Percentiles rank a stretch among this genome's conserved stretches.
phyloP scores from a whole-genome alignment of 257 asterid species.

The Solanum okadae region DNA sequence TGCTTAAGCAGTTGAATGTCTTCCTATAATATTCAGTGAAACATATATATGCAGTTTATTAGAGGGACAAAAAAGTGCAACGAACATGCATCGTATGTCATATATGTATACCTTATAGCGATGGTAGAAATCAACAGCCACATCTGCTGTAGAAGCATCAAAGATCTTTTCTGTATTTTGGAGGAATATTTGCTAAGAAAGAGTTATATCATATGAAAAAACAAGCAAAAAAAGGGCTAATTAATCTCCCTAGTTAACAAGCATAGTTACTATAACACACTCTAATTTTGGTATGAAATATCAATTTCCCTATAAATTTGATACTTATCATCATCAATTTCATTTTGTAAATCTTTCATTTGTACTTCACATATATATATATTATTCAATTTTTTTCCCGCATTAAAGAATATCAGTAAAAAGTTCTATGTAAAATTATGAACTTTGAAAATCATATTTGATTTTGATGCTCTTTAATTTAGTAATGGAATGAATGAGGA shows the following conservation, averaged over 20 bases:
- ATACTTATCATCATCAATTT: too few relatives aligned
- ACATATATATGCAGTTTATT: not conserved
- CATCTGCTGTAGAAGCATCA: conserved; percentile 17
- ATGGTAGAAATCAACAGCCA: conserved; percentile 23
- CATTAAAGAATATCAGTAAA: not conserved
- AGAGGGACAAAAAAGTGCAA: not conserved
- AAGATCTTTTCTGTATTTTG: conserved; percentile 14
- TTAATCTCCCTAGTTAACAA: too few relatives aligned
- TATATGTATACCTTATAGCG: conserved; percentile 11
- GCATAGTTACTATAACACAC: too few relatives aligned
- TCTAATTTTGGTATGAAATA: too few relatives aligned
- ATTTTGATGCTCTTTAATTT: not conserved
- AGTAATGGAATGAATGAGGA: not conserved
- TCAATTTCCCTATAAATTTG: too few relatives aligned
- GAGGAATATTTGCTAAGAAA: not conserved
- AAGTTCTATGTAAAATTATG: not conserved
- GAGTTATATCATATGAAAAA: not conserved
- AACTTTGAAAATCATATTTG: not conserved
- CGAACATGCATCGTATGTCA: not conserved
- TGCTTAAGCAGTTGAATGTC: conserved; percentile 7
- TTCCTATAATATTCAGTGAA: conserved; percentile 1
- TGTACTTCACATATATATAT: too few relatives aligned
- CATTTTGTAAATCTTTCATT: too few relatives aligned
- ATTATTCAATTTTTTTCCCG: not conserved
- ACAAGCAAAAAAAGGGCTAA: not conserved